Evolutionary conservation across 768 basidiomycete genomes (phyloP).

Genomic region (Mycena vulgaris): DNA sequence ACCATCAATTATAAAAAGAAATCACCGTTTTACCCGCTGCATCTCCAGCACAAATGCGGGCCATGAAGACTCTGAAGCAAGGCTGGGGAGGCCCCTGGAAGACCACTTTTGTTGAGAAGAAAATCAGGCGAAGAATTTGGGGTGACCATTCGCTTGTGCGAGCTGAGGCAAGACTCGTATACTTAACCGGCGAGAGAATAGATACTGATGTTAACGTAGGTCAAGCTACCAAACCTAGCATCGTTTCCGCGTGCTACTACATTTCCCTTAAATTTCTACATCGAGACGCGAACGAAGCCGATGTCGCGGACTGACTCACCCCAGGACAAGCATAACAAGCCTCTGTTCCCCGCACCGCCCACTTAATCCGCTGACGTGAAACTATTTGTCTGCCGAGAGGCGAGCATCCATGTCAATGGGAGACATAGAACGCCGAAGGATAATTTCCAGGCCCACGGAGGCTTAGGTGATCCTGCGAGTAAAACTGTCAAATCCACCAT

Average conservation of each 20-base stretch:
- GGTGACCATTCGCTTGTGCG: constrained; percentile 24
- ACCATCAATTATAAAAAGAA: constrained; percentile 11
- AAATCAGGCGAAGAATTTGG: constrained; percentile 30
- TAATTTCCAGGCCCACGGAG: constrained; percentile 1
- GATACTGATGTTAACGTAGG: constrained; percentile 2
- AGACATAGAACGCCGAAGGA: constrained; percentile 4
- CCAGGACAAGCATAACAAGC: constrained; percentile 23
- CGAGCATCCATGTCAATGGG: constrained; percentile 22
- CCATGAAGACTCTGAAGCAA: constrained; percentile 15
- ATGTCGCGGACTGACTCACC: constrained; percentile 23
- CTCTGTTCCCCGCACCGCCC: constrained; percentile 35
- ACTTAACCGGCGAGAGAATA: not conserved
- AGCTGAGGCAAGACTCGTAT: constrained; percentile 6
- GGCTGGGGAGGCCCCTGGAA: constrained; percentile 30
- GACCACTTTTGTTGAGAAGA: constrained; percentile 13
- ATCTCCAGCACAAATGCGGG: constrained; percentile 27
- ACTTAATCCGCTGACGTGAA: constrained; percentile 24
- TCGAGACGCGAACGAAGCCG: constrained; percentile 33
- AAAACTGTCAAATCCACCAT: constrained; percentile 2
- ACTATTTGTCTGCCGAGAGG: constrained; percentile 29
- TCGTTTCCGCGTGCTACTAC: constrained; percentile 32
- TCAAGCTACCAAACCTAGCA: constrained; percentile 23
- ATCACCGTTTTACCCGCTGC: constrained; percentile 33
- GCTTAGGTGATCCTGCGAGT: constrained; percentile 29
- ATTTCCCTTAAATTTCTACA: constrained; percentile 16